Evolutionary conservation across 805 yeast genomes (phyloP).

Genomic region (Priceomyces fermenticarens): DNA sequence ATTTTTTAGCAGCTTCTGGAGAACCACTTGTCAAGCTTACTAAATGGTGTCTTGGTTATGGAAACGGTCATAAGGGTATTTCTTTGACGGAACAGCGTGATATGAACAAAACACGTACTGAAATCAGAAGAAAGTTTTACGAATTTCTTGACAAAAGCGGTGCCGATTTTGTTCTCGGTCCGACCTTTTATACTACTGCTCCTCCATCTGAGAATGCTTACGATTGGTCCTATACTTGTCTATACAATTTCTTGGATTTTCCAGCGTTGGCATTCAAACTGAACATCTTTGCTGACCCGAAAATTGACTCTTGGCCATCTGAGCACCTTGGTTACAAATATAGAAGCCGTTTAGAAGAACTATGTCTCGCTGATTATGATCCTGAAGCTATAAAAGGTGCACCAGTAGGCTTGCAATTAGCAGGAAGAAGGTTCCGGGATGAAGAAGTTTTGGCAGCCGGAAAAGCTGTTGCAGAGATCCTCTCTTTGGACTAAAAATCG

Average conservation of each 20-base stretch:
- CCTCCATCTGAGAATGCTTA: conserved; percentile 60
- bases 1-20: conserved; percentile 55
- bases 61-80: conserved; percentile 51
- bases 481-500: conserved; percentile 9
- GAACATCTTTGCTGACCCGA: conserved; percentile 56
- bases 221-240: conserved; percentile 79
- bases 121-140: conserved; percentile 54
- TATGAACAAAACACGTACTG: conserved; percentile 55
- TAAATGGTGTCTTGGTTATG: conserved; percentile 56
- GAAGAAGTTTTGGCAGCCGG: conserved; percentile 55
- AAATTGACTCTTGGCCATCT: conserved; percentile 46
- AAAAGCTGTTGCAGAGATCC: conserved; percentile 34
- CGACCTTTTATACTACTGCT: conserved; percentile 70
- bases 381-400: conserved; percentile 51
- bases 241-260: conserved; percentile 69
- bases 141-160: conserved; percentile 50
- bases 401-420: conserved; percentile 53
- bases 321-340: conserved; percentile 28
- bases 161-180: conserved; percentile 65
- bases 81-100: conserved; percentile 53
- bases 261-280: conserved; percentile 68
- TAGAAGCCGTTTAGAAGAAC: conserved; percentile 46
- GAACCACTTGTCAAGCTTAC: conserved; percentile 68
- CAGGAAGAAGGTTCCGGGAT: conserved; percentile 53
- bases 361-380: conserved; percentile 46